phyloP scores from a whole-genome alignment of 2,329 filamentous ascomycete species.

The Hymenoscyphus scutula region DNA sequence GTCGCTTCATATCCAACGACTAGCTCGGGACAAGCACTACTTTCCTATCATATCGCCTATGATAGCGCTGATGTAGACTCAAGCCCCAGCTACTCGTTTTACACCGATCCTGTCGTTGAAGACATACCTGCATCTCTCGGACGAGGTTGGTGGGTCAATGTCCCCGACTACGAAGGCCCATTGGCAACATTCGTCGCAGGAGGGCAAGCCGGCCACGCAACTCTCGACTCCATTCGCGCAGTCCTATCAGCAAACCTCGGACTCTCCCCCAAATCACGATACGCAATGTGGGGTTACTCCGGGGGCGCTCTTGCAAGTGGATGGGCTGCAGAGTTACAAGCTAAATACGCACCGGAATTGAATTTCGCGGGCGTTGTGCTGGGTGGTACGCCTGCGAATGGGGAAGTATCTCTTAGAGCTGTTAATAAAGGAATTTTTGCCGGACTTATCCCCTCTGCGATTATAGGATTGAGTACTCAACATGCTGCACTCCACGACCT shows the following conservation, averaged over 20 bases:
- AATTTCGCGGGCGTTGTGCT: slow-evolving; percentile 48
- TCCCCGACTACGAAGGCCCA: slow-evolving; percentile 28
- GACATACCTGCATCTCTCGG: slow-evolving; percentile 11
- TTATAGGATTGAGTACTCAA: slow-evolving; percentile 18
- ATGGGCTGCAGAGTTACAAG: slow-evolving; percentile 52
- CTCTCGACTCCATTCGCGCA: slow-evolving; percentile 27
- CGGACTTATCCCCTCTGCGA: slow-evolving; percentile 26
- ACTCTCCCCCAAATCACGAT: slow-evolving; percentile 1
- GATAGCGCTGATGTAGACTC: slow-evolving; percentile 41
- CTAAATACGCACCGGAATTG: slow-evolving; percentile 52
- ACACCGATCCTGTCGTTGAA: slow-evolving; percentile 38
- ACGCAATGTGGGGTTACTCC: slow-evolving; percentile 52
- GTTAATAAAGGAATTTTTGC: slow-evolving; percentile 37
- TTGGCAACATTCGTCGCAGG: slow-evolving; percentile 18
- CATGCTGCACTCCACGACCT: slow-evolving; percentile 3
- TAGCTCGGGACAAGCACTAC: slow-evolving; percentile 22
- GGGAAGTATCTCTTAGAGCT: slow-evolving; percentile 38
- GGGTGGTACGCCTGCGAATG: slow-evolving; percentile 46
- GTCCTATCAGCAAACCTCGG: background rate
- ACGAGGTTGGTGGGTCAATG: slow-evolving; percentile 22
- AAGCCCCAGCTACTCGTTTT: slow-evolving; percentile 43
- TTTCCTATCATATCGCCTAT: slow-evolving; percentile 45
- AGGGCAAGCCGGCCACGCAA: slow-evolving; percentile 20
- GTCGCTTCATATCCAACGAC: background rate
- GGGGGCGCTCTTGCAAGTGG: slow-evolving; percentile 52